These are phyloP conservation scores for Phellopilus nigrolimitatus DNA, from an alignment of 1,284 basidiomycete genomes.

Conservation along the genomic window DNA sequence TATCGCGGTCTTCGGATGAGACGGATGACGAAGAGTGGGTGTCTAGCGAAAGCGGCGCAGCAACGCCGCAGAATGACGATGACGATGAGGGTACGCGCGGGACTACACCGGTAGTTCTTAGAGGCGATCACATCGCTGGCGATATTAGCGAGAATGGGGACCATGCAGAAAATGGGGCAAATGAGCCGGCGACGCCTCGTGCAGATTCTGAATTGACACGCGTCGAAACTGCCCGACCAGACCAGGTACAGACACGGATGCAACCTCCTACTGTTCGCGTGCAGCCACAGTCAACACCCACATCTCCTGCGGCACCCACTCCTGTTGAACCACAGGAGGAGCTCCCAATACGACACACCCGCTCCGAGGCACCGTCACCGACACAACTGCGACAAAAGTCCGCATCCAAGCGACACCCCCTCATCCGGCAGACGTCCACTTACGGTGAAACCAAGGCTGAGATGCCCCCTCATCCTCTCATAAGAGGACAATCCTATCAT, in stretches of 20 bases:
- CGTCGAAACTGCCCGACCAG: constrained; percentile 30
- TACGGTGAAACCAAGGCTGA: constrained; percentile 13
- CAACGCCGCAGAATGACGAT: constrained; percentile 48
- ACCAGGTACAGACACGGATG: constrained; percentile 24
- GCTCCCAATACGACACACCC: constrained; percentile 23
- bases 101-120: not conserved
- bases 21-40: constrained; percentile 68
- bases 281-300: constrained; percentile 22
- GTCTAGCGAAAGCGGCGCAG: constrained; percentile 69
- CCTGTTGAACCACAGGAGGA: constrained; percentile 19
- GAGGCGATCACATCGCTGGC: not conserved
- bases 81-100: constrained; percentile 29
- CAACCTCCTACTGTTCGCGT: constrained; percentile 26
- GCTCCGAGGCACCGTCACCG: constrained; percentile 41
- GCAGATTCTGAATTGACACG: constrained; percentile 32
- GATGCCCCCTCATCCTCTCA: constrained; percentile 63
- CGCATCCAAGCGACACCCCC: constrained; percentile 13
- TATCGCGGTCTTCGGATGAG: constrained; percentile 44
- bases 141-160: constrained; percentile 15
- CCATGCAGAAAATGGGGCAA: constrained; percentile 24
- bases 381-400: constrained; percentile 27
- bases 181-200: constrained; percentile 30
- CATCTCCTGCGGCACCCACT: constrained; percentile 23
- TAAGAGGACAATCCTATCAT: constrained; percentile 62
- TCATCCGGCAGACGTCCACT: constrained; percentile 12